A percentile compares a stretch with the other conserved stretches of the same genome.
phyloP scores from a whole-genome alignment of 2,329 filamentous ascomycete species.

The Sclerotinia sclerotiorum region DNA sequence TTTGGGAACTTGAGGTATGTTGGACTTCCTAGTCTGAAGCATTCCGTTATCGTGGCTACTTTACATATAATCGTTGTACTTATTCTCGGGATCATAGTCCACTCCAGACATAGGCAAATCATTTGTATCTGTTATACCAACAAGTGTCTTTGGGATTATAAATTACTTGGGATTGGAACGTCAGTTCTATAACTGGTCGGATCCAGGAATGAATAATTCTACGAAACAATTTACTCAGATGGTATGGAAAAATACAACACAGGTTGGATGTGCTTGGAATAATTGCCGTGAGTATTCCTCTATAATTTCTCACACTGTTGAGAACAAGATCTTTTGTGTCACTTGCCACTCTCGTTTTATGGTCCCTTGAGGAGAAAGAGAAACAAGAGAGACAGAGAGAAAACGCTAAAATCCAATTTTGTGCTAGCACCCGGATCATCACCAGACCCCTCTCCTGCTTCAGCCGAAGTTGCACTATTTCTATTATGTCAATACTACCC shows the following conservation, averaged over 20 bases:
- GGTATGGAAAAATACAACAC: neutral
- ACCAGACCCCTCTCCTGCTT: neutral
- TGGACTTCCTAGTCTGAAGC: too few species aligned
- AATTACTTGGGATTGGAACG: neutral
- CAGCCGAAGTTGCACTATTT: neutral
- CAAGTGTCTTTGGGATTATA: neutral
- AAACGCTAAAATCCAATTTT: neutral
- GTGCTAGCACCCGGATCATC: constrained; percentile 6
- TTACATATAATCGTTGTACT: neutral
- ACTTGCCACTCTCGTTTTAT: neutral
- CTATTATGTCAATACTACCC: neutral
- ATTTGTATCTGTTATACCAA: neutral
- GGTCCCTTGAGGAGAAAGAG: too few species aligned
- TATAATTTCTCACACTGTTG: fast-evolving
- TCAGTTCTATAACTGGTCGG: neutral
- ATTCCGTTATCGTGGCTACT: fast-evolving
- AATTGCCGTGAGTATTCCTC: neutral
- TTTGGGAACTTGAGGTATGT: constrained; percentile 6
- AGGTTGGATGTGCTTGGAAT: constrained; percentile 10
- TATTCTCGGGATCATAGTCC: neutral
- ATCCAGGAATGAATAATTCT: neutral
- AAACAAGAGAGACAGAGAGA: too few species aligned
- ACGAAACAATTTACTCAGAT: constrained; percentile 8
- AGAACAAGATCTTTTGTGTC: too few species aligned
- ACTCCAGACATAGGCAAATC: neutral